phyloP scores from a whole-genome alignment of 371 early-diverging fungal species.

The Mucor plumbeus region DNA sequence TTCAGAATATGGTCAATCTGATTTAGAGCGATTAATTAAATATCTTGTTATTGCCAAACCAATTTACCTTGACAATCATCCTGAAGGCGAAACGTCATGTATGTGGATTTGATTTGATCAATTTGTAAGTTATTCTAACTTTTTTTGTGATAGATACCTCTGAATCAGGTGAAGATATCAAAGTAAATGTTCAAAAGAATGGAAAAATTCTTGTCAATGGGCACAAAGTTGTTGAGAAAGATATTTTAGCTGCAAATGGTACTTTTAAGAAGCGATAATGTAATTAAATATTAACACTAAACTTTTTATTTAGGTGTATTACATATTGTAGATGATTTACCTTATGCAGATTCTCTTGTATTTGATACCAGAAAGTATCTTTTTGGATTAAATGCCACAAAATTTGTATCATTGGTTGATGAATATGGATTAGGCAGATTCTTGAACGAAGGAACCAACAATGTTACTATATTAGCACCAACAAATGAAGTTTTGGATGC shows the following conservation, averaged over 20 bases:
- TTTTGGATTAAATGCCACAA: constrained; percentile 55
- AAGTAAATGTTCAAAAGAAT: constrained; percentile 22
- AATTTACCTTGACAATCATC: constrained; percentile 36
- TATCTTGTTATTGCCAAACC: constrained; percentile 44
- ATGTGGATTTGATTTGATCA: neutral
- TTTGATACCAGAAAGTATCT: constrained; percentile 54
- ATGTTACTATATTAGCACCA: constrained; percentile 56
- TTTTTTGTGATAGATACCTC: constrained; percentile 20
- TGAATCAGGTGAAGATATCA: constrained; percentile 36
- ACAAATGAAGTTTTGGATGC: constrained; percentile 46
- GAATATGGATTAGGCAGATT: constrained; percentile 44
- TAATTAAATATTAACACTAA: too few species aligned
- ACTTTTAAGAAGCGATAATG: neutral
- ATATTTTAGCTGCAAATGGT: constrained; percentile 52
- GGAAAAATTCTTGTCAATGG: constrained; percentile 35
- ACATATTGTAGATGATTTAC: constrained; percentile 43
- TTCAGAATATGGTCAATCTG: constrained; percentile 42
- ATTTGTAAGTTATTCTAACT: neutral
- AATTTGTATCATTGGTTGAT: constrained; percentile 50
- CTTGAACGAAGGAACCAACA: constrained; percentile 33
- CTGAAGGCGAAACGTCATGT: constrained; percentile 29
- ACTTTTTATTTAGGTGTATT: constrained; percentile 39
- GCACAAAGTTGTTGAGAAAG: constrained; percentile 24
- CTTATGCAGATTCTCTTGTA: constrained; percentile 36
- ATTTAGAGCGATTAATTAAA: constrained; percentile 41